These are phyloP conservation scores for Cladosporium sp. DNA, from an alignment of 2,329 filamentous ascomycete genomes.

Conservation along the genomic window DNA sequence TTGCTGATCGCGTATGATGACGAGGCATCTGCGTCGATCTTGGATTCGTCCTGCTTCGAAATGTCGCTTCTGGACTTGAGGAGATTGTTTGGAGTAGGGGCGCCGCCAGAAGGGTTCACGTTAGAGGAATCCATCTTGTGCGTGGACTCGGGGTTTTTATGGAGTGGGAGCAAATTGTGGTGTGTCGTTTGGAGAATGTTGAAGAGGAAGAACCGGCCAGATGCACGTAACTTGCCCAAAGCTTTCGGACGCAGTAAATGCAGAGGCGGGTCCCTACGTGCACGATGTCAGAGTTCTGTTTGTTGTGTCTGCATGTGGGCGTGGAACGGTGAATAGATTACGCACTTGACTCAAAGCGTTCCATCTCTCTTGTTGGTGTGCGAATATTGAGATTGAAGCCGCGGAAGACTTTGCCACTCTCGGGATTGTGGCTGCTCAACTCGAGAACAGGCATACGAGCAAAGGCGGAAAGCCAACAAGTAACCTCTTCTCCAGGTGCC, in stretches of 20 bases:
- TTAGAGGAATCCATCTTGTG: background rate
- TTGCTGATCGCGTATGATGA: background rate
- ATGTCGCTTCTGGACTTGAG: background rate
- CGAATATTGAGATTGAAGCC: too few species aligned
- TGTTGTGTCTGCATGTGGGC: background rate
- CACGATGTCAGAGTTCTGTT: background rate
- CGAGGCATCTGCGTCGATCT: background rate
- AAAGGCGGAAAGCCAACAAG: background rate
- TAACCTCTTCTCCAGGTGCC: background rate
- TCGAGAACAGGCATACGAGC: background rate
- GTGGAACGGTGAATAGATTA: background rate
- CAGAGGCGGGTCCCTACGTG: background rate
- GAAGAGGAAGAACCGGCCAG: background rate
- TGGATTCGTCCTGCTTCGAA: background rate
- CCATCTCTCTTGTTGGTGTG: background rate
- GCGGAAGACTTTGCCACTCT: too few species aligned
- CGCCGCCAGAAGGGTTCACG: background rate
- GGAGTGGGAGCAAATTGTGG: background rate
- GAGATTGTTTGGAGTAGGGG: background rate
- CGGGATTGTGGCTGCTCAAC: background rate
- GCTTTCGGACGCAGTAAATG: background rate
- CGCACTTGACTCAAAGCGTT: background rate
- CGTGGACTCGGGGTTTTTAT: background rate
- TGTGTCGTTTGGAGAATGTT: background rate
- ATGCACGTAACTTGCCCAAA: background rate